Conservation (phyloP, 169 alveolate species). For the Eimeria necatrix region DNA sequence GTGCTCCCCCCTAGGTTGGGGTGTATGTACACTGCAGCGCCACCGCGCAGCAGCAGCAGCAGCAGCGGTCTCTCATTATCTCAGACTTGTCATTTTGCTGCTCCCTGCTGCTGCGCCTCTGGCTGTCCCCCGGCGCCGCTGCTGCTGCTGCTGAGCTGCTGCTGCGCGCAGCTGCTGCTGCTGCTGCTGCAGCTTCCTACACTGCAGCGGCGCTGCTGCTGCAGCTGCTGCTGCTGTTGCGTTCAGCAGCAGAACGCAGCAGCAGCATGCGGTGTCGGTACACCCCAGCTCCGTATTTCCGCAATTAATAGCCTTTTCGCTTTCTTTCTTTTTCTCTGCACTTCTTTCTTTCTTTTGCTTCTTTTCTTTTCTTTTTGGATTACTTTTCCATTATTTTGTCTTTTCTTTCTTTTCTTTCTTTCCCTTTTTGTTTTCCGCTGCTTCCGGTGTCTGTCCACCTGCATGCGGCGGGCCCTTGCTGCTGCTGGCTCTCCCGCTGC, state of each 20-base stretch:
- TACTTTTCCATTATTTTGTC: no score
- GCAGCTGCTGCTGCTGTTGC: background rate
- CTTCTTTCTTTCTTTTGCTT: background rate
- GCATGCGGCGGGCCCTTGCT: no score
- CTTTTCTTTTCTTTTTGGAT: background rate
- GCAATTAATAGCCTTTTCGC: background rate
- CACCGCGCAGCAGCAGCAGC: background rate
- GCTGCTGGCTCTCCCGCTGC: no score
- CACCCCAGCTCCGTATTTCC: no score
- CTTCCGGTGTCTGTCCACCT: background rate
- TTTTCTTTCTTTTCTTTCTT: background rate
- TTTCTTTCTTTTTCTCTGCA: background rate
- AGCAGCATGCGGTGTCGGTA: no score
- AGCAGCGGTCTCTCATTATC: background rate
- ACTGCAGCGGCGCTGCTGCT: background rate
- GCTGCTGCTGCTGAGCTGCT: background rate
- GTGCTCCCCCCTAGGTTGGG: background rate
- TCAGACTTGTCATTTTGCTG: constrained; percentile 15
- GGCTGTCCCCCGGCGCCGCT: background rate
- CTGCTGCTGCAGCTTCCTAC: background rate
- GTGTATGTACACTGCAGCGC: background rate
- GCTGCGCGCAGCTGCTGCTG: background rate
- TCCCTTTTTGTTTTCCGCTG: background rate
- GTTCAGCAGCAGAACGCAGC: no score
- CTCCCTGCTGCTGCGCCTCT: background rate